A percentile compares a stretch with the other conserved stretches of the same genome.
These are phyloP conservation scores for Pyricularia sp. DNA, from an alignment of 2,329 filamentous ascomycete genomes.

Conservation along the genomic window DNA sequence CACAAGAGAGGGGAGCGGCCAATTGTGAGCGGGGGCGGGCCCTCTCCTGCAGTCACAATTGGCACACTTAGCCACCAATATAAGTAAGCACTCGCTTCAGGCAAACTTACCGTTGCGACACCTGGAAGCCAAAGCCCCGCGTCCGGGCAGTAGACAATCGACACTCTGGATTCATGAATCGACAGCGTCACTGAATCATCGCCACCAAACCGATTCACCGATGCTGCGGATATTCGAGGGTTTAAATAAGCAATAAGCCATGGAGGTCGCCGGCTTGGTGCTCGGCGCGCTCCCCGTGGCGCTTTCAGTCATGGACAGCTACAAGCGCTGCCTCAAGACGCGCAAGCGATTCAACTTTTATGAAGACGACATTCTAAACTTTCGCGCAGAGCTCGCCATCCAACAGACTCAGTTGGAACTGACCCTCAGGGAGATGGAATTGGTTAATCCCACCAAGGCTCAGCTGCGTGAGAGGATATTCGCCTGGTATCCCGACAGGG, in stretches of 20 bases:
- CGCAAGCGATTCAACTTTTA: neutral
- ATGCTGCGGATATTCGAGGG: neutral
- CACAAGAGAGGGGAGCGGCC: neutral
- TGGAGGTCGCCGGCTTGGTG: constrained; percentile 4
- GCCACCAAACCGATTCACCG: neutral
- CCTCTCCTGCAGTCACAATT: neutral
- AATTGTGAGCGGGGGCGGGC: neutral
- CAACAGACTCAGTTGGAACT: neutral
- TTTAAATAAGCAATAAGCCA: neutral
- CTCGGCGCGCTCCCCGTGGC: constrained; percentile 5
- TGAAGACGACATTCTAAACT: neutral
- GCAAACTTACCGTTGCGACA: neutral
- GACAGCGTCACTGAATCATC: neutral
- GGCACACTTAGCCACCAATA: neutral
- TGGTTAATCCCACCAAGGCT: neutral
- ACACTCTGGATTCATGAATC: neutral
- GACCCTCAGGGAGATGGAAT: neutral
- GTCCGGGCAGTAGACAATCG: no score
- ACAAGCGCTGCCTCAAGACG: constrained; percentile 3
- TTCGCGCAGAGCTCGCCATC: constrained; percentile 3
- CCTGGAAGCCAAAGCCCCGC: no score
- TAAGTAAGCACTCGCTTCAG: neutral
- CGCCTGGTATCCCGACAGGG: neutral
- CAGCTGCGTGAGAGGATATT: neutral
- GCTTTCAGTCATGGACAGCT: constrained; percentile 4